phyloP scores from a whole-genome alignment of 768 basidiomycete genomes.

The Hygrophorus russula region DNA sequence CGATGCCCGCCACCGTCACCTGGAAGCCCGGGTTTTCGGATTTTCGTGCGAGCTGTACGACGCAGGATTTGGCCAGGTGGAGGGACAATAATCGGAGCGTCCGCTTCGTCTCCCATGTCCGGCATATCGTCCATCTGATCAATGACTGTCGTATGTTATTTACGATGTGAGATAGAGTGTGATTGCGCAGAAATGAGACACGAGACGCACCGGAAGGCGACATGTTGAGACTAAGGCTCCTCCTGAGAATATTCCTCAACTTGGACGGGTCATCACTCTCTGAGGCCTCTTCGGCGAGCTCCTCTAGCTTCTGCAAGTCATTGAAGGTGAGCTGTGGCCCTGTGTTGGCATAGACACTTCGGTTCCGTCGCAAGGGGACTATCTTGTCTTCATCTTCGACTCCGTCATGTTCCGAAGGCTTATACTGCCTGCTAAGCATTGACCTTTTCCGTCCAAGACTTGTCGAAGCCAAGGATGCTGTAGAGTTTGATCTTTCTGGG shows the following conservation, averaged over 20 bases:
- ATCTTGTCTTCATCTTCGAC: conserved; percentile 56
- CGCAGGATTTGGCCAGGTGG: conserved; percentile 84
- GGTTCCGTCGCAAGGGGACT: conserved; percentile 57
- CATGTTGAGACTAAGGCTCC: conserved; percentile 82
- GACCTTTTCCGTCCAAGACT: conserved; percentile 77
- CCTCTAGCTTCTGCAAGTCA: conserved; percentile 91
- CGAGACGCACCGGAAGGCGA: conserved; percentile 74
- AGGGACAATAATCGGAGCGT: conserved; percentile 85
- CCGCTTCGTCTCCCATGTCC: conserved; percentile 67
- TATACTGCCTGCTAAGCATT: conserved; percentile 92
- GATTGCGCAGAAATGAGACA: conserved; percentile 11
- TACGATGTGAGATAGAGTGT: background rate
- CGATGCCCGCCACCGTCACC: conserved; percentile 80
- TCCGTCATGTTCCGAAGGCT: conserved; percentile 67
- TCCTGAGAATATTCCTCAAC: conserved; percentile 67
- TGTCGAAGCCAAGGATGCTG: conserved; percentile 26
- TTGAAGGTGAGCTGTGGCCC: conserved; percentile 85
- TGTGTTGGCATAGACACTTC: conserved; percentile 52
- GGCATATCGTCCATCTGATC: conserved; percentile 59
- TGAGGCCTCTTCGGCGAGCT: conserved; percentile 84
- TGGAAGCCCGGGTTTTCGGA: conserved; percentile 70
- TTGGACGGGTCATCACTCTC: conserved; percentile 71
- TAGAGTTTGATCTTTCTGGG: conserved; percentile 32
- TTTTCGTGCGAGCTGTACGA: conserved; percentile 89
- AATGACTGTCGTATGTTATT: conserved; percentile 32